Conservation (phyloP, 2,329 filamentous ascomycete species). For the Rutstroemia sp. region DNA sequence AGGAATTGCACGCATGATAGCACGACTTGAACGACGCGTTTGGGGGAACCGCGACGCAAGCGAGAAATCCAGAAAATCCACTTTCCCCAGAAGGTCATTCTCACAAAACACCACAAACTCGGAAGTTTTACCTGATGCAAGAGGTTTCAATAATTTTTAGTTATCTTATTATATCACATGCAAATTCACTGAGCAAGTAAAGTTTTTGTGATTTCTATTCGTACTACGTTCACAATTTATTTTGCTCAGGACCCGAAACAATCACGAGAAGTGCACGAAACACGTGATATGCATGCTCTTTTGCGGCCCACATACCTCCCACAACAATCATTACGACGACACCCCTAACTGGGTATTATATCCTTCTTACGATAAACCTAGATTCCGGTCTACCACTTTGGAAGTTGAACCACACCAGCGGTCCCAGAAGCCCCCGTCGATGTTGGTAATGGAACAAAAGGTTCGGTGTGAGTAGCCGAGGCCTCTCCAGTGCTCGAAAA, state of each 20-base stretch:
- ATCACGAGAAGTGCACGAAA: neutral
- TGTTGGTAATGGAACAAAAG: slow-evolving; percentile 16
- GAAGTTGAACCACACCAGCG: slow-evolving; percentile 1
- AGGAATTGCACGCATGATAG: slow-evolving; percentile 2
- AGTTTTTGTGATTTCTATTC: too few relatives aligned
- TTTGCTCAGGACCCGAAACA: neutral
- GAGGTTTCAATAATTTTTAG: neutral
- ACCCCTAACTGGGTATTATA: neutral
- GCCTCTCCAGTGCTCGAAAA: slow-evolving; percentile 18
- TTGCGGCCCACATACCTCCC: neutral
- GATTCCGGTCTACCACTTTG: neutral
- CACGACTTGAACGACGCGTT: slow-evolving; percentile 5
- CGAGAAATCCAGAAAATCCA: slow-evolving; percentile 5
- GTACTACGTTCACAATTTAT: neutral
- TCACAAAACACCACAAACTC: neutral
- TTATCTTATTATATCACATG: neutral
- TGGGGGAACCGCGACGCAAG: slow-evolving; percentile 11
- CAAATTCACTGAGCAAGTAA: neutral
- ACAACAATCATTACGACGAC: neutral
- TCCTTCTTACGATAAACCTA: neutral
- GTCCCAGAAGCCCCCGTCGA: slow-evolving; percentile 6
- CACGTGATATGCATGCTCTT: slow-evolving; percentile 9
- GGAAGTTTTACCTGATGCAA: neutral
- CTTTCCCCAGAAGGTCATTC: slow-evolving; percentile 1
- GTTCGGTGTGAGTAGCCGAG: slow-evolving; percentile 18